Evolutionary conservation across 1,139 yeast species (phyloP).

Genomic region (Geotrichum fermentans): DNA sequence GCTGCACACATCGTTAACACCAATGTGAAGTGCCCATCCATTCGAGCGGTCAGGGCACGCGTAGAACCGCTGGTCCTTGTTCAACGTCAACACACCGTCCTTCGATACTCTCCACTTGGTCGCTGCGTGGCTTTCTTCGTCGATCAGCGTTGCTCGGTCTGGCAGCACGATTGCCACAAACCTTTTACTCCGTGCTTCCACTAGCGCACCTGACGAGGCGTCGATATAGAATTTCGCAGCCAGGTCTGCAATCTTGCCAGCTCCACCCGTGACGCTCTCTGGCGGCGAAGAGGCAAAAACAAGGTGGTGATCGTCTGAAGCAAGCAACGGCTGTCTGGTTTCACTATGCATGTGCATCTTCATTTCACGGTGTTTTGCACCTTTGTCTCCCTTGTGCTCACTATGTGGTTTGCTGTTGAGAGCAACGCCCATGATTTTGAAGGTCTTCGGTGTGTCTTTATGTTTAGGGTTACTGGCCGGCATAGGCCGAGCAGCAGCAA

Average conservation of each 20-base stretch:
- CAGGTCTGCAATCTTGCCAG: too few relatives aligned
- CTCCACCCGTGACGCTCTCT: too few relatives aligned
- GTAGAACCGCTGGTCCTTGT: neutral
- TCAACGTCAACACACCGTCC: neutral
- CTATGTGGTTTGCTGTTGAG: too few relatives aligned
- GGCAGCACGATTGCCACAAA: neutral
- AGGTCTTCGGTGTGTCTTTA: neutral
- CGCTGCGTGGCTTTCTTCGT: neutral
- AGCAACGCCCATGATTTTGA: neutral
- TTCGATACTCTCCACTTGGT: neutral
- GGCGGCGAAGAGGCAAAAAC: too few relatives aligned
- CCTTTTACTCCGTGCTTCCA: neutral
- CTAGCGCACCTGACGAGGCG: neutral
- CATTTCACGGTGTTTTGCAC: too few relatives aligned
- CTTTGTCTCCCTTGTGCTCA: too few relatives aligned
- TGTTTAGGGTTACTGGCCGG: neutral
- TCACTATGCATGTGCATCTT: too few relatives aligned
- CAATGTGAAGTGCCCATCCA: slow-evolving; percentile 3
- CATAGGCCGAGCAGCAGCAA: neutral
- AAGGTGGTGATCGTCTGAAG: too few relatives aligned
- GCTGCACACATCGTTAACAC: slow-evolving; percentile 1
- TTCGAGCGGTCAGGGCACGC: neutral
- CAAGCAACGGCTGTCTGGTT: too few relatives aligned
- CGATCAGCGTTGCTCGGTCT: neutral
- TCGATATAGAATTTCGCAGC: neutral